Evolutionary conservation across 306 rosid genomes (phyloP).

Genomic region (Prunus armeniaca): DNA sequence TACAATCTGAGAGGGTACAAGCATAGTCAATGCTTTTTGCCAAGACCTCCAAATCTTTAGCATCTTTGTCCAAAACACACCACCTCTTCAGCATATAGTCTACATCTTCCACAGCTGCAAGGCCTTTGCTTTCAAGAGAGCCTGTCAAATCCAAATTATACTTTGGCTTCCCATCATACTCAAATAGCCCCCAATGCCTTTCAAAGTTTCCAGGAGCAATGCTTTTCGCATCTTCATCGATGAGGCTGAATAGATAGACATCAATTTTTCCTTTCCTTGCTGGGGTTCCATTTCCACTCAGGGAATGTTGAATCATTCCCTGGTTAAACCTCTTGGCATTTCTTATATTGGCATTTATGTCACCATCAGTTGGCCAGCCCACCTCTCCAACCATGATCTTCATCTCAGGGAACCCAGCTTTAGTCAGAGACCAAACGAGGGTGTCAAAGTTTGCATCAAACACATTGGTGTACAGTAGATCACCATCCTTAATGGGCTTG

Average conservation of each 20-base stretch:
- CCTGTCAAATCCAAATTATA: constrained; percentile 69
- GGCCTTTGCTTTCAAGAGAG: constrained; percentile 28
- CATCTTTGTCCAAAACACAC: constrained; percentile 62
- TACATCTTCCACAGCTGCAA: constrained; percentile 67
- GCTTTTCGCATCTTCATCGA: constrained; percentile 71
- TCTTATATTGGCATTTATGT: constrained; percentile 49
- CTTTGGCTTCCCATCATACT: constrained; percentile 91
- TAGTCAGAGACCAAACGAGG: constrained; percentile 54
- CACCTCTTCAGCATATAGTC: constrained; percentile 53
- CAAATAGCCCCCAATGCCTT: constrained; percentile 92
- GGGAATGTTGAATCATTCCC: constrained; percentile 56
- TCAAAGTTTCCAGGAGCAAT: constrained; percentile 78
- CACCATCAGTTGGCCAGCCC: constrained; percentile 94
- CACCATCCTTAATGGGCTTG: constrained; percentile 63
- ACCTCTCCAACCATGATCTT: constrained; percentile 70
- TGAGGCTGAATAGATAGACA: constrained; percentile 62
- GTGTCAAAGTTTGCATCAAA: constrained; percentile 86
- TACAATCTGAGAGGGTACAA: constrained; percentile 81
- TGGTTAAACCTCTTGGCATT: constrained; percentile 70
- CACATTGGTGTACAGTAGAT: constrained; percentile 63
- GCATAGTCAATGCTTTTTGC: constrained; percentile 63
- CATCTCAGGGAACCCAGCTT: constrained; percentile 71
- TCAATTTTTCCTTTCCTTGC: constrained; percentile 53
- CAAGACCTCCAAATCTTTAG: constrained; percentile 27
- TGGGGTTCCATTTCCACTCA: constrained; percentile 74